These are phyloP conservation scores for Daldinia sp. DNA, from an alignment of 2,329 filamentous ascomycete genomes.

Conservation along the genomic window DNA sequence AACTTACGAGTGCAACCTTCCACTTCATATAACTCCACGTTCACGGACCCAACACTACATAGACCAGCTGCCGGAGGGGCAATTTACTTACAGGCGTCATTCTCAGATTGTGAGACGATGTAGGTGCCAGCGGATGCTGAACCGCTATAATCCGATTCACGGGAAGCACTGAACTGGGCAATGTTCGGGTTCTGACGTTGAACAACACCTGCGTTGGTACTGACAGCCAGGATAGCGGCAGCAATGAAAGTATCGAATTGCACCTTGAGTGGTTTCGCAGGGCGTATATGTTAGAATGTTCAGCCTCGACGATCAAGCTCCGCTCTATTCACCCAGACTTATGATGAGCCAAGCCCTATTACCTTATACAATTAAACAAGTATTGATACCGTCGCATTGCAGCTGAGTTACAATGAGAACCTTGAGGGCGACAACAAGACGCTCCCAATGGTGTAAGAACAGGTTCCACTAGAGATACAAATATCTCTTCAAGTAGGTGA, in stretches of 20 bases:
- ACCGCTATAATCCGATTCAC: neutral
- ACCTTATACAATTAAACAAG: too few species aligned
- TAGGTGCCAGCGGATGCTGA: neutral
- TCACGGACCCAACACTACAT: neutral
- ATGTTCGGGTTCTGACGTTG: neutral
- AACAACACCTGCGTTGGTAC: neutral
- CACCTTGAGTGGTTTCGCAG: neutral
- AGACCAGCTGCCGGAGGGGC: neutral
- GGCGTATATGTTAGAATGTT: too few species aligned
- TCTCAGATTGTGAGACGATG: neutral
- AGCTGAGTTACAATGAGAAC: too few species aligned
- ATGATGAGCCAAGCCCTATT: too few species aligned
- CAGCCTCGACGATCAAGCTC: neutral
- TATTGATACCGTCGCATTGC: too few species aligned
- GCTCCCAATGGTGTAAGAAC: too few species aligned
- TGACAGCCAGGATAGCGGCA: neutral
- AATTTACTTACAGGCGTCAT: neutral
- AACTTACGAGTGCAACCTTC: conserved; percentile 5
- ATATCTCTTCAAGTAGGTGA: too few species aligned
- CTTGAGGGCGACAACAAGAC: too few species aligned
- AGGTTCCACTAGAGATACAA: too few species aligned
- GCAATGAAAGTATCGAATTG: neutral
- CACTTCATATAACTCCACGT: neutral
- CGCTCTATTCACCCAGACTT: too few species aligned
- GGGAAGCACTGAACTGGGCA: neutral